These are phyloP conservation scores for Arthroderma sp. DNA, from an alignment of 2,329 filamentous ascomycete species.

Conservation along the genomic window DNA sequence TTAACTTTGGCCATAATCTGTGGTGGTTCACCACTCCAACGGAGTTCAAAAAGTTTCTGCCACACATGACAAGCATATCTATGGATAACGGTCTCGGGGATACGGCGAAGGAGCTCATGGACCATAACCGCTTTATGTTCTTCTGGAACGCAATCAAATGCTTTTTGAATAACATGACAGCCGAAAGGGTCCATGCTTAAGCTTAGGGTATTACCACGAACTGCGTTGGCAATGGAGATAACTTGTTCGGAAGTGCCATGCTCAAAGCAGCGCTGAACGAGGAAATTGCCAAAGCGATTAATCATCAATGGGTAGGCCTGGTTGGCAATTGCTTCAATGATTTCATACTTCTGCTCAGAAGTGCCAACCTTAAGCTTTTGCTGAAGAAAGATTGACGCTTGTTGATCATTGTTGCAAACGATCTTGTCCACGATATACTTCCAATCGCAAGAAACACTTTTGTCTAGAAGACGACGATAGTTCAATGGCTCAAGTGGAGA, in stretches of 20 bases:
- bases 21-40: slow-evolving; percentile 87
- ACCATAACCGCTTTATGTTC: slow-evolving; percentile 98
- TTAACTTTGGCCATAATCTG: slow-evolving; percentile 99
- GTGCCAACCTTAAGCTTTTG: slow-evolving; percentile 98
- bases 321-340: slow-evolving; percentile 88
- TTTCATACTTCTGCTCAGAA: slow-evolving; percentile 89
- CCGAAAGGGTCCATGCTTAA: slow-evolving; percentile 98
- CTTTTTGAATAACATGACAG: slow-evolving; percentile 96
- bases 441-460: slow-evolving; percentile 96
- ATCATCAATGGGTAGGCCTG: slow-evolving; percentile 95
- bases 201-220: slow-evolving; percentile 83
- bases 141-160: slow-evolving; percentile 93
- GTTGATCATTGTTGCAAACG: slow-evolving; percentile 97
- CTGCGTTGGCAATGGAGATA: slow-evolving; percentile 84
- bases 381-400: slow-evolving; percentile 96
- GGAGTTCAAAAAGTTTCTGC: slow-evolving; percentile 97
- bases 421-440: slow-evolving; percentile 99
- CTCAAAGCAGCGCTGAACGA: slow-evolving; percentile 97
- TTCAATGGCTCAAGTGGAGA: slow-evolving; percentile 85
- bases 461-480: slow-evolving; percentile 87
- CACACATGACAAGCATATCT: slow-evolving; percentile 98
- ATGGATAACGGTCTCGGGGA: slow-evolving; percentile 95
- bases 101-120: slow-evolving; percentile 86
- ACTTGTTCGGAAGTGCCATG: slow-evolving; percentile 92
- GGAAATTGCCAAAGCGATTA: slow-evolving; percentile 96